phyloP scores from a whole-genome alignment of 495 filamentous ascomycete species.

The Aspergillus hancockii region DNA sequence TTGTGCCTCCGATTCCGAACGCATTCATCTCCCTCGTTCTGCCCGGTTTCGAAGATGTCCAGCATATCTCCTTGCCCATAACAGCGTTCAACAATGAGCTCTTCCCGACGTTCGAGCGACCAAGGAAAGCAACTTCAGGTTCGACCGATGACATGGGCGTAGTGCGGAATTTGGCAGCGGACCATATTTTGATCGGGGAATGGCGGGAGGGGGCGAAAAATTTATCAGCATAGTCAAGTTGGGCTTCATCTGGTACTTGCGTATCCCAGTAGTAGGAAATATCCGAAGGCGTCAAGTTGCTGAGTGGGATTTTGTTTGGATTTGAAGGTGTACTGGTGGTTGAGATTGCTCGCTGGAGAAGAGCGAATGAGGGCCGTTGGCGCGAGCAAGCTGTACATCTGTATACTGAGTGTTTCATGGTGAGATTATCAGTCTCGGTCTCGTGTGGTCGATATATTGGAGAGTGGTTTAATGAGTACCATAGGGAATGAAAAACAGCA shows the following conservation, averaged over 20 bases:
- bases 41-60: conserved; percentile 72
- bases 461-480: not conserved
- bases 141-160: conserved; percentile 44
- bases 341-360: conserved; percentile 8
- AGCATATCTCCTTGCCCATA: conserved; percentile 58
- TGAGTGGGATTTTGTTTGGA: conserved; percentile 32
- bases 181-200: conserved; percentile 67
- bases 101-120: conserved; percentile 92
- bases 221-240: conserved; percentile 56
- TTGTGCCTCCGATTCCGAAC: conserved; percentile 68
- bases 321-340: conserved; percentile 12
- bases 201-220: conserved; percentile 61
- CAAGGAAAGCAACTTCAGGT: conserved; percentile 70
- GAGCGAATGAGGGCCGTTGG: not conserved
- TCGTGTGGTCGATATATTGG: not conserved
- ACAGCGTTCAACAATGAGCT: conserved; percentile 84
- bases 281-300: conserved; percentile 37
- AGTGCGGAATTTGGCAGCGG: conserved; percentile 69
- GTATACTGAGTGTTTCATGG: not conserved
- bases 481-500: not conserved
- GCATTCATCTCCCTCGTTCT: conserved; percentile 81
- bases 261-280: conserved; percentile 61
- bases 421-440: not conserved
- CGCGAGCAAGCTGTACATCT: not conserved
- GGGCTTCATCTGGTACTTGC: conserved; percentile 48